Conservation (phyloP, 768 basidiomycete genomes). For the Hysterangium stoloniferum region DNA sequence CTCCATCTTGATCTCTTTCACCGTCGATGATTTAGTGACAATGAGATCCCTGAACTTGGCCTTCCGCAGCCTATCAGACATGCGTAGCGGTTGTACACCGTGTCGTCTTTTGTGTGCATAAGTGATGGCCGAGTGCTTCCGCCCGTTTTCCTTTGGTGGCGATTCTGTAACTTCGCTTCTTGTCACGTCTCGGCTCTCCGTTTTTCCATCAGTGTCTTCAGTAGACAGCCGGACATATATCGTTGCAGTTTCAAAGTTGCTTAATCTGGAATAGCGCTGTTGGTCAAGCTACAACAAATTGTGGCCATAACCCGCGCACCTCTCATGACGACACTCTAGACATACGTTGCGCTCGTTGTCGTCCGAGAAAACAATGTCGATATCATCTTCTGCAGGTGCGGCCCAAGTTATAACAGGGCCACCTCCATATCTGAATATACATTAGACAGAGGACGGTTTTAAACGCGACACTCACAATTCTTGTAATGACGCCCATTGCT, state of each 20-base stretch:
- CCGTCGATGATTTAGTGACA: slow-evolving; percentile 56
- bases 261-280: not conserved
- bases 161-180: not conserved
- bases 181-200: too few species aligned
- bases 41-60: slow-evolving; percentile 38
- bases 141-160: not conserved
- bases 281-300: not conserved
- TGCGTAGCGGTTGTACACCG: slow-evolving; percentile 3
- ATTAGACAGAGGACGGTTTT: not conserved
- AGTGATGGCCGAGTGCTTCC: not conserved
- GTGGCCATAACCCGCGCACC: slow-evolving; percentile 30
- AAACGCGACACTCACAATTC: slow-evolving; percentile 40
- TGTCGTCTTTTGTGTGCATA: not conserved
- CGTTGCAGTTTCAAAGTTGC: slow-evolving; percentile 6
- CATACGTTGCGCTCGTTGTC: slow-evolving; percentile 33
- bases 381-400: not conserved
- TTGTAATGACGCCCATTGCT: slow-evolving; percentile 58
- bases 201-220: too few species aligned
- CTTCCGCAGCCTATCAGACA: slow-evolving; percentile 61
- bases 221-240: not conserved
- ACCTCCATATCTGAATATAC: slow-evolving; percentile 43
- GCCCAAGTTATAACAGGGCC: slow-evolving; percentile 39
- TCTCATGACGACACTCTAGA: slow-evolving; percentile 48
- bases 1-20: slow-evolving; percentile 74
- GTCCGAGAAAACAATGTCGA: not conserved